phyloP scores from a whole-genome alignment of 306 rosid genomes.

The Purshia tridentata region DNA sequence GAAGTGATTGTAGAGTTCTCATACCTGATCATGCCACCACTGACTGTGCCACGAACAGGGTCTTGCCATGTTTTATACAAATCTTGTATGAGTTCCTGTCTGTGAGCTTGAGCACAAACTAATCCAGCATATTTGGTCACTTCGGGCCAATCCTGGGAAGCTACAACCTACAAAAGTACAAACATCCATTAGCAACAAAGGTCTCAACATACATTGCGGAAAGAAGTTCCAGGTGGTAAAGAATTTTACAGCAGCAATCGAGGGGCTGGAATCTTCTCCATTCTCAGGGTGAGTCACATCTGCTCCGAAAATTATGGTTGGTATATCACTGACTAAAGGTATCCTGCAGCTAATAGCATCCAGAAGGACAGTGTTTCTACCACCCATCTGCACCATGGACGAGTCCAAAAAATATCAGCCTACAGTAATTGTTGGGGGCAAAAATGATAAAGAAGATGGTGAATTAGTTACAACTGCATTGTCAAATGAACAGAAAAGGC shows the following conservation, averaged over 20 bases:
- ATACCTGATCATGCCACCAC: conserved; percentile 94
- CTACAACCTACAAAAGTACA: conserved; percentile 68
- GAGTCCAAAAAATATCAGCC: conserved; percentile 2
- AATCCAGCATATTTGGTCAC: conserved; percentile 93
- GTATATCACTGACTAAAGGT: conserved; percentile 89
- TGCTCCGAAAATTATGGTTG: conserved; percentile 91
- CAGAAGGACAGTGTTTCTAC: conserved; percentile 90
- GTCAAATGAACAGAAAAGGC: background rate
- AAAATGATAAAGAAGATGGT: background rate
- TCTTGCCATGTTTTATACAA: conserved; percentile 93
- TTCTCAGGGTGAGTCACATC: conserved; percentile 96
- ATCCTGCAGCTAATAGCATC: conserved; percentile 94
- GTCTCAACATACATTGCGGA: background rate
- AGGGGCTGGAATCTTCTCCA: conserved; percentile 92
- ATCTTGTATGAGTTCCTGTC: conserved; percentile 93
- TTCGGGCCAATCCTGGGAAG: conserved; percentile 98
- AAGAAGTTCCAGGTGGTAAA: conserved; percentile 7
- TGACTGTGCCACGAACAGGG: conserved; percentile 82
- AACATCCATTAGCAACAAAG: conserved; percentile 30
- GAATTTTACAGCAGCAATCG: conserved; percentile 78
- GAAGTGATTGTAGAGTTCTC: conserved; percentile 4
- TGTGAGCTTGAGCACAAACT: conserved; percentile 92
- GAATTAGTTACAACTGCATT: background rate
- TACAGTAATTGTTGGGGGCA: background rate
- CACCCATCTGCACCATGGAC: conserved; percentile 77